phyloP scores from a whole-genome alignment of 116 monocot genomes.

The Iris pallida region DNA sequence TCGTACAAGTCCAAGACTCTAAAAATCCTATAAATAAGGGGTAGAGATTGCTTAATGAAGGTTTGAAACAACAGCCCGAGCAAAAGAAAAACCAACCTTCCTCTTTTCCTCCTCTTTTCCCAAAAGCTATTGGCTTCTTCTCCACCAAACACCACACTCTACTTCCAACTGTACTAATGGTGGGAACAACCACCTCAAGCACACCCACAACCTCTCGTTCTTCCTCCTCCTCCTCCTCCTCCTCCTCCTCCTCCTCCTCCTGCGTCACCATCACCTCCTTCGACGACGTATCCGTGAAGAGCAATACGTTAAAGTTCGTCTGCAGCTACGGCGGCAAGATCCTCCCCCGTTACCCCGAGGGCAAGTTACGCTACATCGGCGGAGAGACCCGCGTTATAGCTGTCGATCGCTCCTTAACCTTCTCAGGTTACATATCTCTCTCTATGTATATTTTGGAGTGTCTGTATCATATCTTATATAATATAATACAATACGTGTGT shows the following conservation, averaged over 20 bases:
- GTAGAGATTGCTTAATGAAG: neutral
- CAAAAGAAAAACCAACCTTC: neutral
- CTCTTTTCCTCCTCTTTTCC: neutral
- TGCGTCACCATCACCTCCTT: no score
- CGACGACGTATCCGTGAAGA: no score
- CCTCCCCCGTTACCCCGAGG: slow-evolving; percentile 56
- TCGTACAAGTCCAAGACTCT: no score
- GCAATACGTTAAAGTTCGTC: slow-evolving; percentile 50
- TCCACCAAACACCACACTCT: slow-evolving; percentile 26
- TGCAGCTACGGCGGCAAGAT: slow-evolving; percentile 78
- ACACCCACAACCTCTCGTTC: neutral
- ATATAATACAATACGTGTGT: no score
- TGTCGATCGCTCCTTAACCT: slow-evolving; percentile 55
- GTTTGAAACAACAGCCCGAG: neutral
- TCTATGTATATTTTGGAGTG: no score
- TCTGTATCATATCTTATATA: no score
- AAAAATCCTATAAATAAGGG: neutral
- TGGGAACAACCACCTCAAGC: neutral
- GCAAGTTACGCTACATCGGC: slow-evolving; percentile 65
- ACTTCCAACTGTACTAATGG: slow-evolving; percentile 22
- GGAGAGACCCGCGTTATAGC: slow-evolving; percentile 68
- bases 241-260: no score
- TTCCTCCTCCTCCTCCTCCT: no score
- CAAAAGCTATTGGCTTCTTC: neutral
- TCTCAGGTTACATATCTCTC: slow-evolving; percentile 36